Conservation (phyloP, 148 eudicot species). For the Simmondsia chinensis region DNA sequence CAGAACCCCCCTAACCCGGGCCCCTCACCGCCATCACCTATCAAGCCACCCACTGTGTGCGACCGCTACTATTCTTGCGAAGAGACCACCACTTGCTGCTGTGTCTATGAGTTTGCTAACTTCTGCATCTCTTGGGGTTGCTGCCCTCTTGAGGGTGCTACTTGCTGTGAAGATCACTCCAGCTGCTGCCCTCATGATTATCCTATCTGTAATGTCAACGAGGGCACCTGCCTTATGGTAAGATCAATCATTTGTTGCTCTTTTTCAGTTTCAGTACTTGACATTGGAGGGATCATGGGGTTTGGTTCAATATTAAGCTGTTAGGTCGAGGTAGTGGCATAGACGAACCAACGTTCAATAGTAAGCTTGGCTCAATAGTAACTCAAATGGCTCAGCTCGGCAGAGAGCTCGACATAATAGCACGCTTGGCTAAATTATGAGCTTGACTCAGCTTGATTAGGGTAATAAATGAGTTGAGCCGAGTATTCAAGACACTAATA, state of each 20-base stretch:
- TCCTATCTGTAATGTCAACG: slow-evolving; percentile 49
- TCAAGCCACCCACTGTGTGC: slow-evolving; percentile 42
- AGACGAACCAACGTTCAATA: too few relatives aligned
- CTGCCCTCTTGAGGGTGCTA: slow-evolving; percentile 72
- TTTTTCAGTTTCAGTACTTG: background rate
- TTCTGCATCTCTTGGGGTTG: slow-evolving; percentile 80
- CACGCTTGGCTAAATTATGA: too few relatives aligned
- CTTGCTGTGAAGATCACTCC: slow-evolving; percentile 70
- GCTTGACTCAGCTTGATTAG: too few relatives aligned
- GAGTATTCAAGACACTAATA: too few relatives aligned
- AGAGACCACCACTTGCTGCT: slow-evolving; percentile 64
- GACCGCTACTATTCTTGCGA: slow-evolving; percentile 53
- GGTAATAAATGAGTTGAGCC: too few relatives aligned
- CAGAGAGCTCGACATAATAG: too few relatives aligned
- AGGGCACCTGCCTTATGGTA: slow-evolving; percentile 62
- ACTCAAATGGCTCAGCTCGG: too few relatives aligned
- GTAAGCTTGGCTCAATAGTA: too few relatives aligned
- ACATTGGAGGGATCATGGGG: background rate
- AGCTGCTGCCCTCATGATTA: slow-evolving; percentile 88
- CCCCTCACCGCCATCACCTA: slow-evolving; percentile 87
- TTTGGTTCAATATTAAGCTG: too few relatives aligned
- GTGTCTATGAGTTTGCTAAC: slow-evolving; percentile 32
- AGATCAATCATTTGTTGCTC: slow-evolving; percentile 1
- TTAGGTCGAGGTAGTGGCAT: too few relatives aligned
- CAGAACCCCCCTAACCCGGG: slow-evolving; percentile 90